Conservation (phyloP, 305 asterid genomes). For the Solanum aculeatissimum region DNA sequence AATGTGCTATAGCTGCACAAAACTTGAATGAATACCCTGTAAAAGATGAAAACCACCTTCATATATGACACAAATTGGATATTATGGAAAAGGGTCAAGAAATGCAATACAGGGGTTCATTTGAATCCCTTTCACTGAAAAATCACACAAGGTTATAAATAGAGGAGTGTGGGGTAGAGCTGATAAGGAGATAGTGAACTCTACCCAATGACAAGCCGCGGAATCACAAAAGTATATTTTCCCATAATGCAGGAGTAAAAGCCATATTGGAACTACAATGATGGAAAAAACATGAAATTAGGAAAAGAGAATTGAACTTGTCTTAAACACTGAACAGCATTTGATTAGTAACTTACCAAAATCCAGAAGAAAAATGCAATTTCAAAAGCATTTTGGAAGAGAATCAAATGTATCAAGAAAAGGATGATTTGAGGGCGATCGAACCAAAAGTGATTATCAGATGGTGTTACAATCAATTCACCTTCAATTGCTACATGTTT, state of each 20-base stretch:
- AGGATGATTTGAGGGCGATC: slow-evolving; percentile 9
- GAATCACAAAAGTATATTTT: slow-evolving; percentile 9
- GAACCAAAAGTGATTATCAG: slow-evolving; percentile 17
- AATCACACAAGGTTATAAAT: not conserved
- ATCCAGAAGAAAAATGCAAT: slow-evolving; percentile 19
- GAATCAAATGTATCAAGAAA: slow-evolving; percentile 6
- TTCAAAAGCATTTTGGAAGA: slow-evolving; percentile 16
- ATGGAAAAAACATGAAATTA: not conserved
- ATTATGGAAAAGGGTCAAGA: not conserved
- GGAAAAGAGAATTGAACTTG: not conserved
- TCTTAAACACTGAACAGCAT: not conserved
- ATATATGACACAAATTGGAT: not conserved
- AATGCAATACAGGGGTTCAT: not conserved
- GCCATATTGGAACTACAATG: slow-evolving; percentile 14
- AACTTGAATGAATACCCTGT: slow-evolving; percentile 9
- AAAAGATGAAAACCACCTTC: not conserved
- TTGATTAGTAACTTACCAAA: slow-evolving; percentile 1
- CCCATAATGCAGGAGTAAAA: slow-evolving; percentile 39
- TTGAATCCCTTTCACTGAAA: not conserved
- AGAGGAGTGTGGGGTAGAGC: not conserved
- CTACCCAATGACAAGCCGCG: slow-evolving; percentile 33
- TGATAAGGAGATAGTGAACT: not conserved
- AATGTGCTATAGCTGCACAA: slow-evolving; percentile 10
- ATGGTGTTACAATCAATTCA: slow-evolving; percentile 9
- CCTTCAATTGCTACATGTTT: slow-evolving; percentile 16